These are phyloP conservation scores for Trypanosoma cruzi DNA, from an alignment of 208 protist genomes.

Conservation along the genomic window DNA sequence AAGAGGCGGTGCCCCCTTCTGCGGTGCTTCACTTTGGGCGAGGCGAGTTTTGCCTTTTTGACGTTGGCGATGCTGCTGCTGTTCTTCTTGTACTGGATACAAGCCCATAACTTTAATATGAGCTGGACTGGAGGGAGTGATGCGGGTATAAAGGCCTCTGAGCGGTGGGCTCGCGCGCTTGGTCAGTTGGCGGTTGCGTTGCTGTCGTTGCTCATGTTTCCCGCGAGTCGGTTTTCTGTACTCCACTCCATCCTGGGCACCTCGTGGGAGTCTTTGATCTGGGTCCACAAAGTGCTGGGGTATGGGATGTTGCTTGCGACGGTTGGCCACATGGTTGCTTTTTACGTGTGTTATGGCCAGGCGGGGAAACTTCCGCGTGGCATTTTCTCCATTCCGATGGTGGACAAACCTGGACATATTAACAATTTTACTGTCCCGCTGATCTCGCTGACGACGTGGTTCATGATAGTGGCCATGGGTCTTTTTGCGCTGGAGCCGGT, in stretches of 20 bases:
- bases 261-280: slow-evolving; percentile 57
- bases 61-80: slow-evolving; percentile 36
- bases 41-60: slow-evolving; percentile 32
- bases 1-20: slow-evolving; percentile 7
- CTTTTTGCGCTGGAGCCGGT: slow-evolving; percentile 43
- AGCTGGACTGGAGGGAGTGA: not conserved
- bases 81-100: slow-evolving; percentile 69
- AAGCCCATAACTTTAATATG: slow-evolving; percentile 62
- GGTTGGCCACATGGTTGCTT: slow-evolving; percentile 26
- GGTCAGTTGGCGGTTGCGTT: slow-evolving; percentile 65
- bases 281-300: slow-evolving; percentile 53
- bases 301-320: slow-evolving; percentile 30
- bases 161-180: slow-evolving; percentile 45
- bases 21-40: slow-evolving; percentile 21
- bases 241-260: slow-evolving; percentile 48
- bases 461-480: slow-evolving; percentile 53
- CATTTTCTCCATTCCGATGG: slow-evolving; percentile 28
- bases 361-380: slow-evolving; percentile 33
- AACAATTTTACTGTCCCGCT: slow-evolving; percentile 42
- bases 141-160: slow-evolving; percentile 22
- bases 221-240: slow-evolving; percentile 50
- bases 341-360: slow-evolving; percentile 28
- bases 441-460: slow-evolving; percentile 38
- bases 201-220: slow-evolving; percentile 58
- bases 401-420: not conserved